Percentiles rank a stretch among this genome's conserved stretches.
phyloP scores from a whole-genome alignment of 352 stramenopile species.

The Pilasporangium apinafurcum region DNA sequence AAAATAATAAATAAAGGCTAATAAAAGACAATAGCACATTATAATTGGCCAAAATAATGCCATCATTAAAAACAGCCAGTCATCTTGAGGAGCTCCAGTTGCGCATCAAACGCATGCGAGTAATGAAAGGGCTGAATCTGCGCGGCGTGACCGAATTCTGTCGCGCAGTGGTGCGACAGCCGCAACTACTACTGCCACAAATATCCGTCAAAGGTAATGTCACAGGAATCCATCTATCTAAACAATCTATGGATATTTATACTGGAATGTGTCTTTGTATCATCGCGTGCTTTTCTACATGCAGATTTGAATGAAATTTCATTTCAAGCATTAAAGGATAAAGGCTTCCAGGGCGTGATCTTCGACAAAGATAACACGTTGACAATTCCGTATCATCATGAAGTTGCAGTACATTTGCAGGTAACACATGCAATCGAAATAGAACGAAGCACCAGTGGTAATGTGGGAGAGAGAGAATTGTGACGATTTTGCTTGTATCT shows the following conservation, averaged over 20 bases:
- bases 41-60: too few relatives aligned
- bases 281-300: not conserved
- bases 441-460: too few relatives aligned
- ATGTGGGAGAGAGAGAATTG: too few relatives aligned
- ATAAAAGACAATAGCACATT: too few relatives aligned
- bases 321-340: conserved; percentile 66
- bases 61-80: too few relatives aligned
- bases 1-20: too few relatives aligned
- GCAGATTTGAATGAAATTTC: conserved; percentile 79
- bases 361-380: conserved; percentile 99
- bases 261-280: not conserved
- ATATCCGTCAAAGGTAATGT: conserved; percentile 76
- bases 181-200: conserved; percentile 77
- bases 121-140: conserved; percentile 73
- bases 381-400: conserved; percentile 86
- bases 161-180: conserved; percentile 58
- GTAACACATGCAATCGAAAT: not conserved
- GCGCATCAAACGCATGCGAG: not conserved
- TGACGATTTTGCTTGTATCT: not conserved
- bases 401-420: conserved; percentile 72
- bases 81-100: too few relatives aligned
- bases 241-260: not conserved
- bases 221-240: not conserved
- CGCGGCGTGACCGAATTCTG: conserved; percentile 77
- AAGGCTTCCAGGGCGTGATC: conserved; percentile 90